Conservation (phyloP, 139 green algal genomes). For the Ulvella scutata region DNA sequence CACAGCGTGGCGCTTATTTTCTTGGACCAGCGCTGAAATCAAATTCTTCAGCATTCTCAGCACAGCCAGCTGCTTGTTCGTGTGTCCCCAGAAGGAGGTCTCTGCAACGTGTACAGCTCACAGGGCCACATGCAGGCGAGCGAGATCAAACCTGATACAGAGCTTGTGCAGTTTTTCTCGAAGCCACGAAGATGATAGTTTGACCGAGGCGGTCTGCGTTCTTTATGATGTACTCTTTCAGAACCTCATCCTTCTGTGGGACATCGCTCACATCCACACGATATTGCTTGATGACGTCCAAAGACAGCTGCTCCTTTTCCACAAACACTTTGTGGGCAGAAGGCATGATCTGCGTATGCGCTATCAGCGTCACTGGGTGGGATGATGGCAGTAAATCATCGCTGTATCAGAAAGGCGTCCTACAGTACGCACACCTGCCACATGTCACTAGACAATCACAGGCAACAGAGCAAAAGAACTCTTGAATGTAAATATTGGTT, state of each 20-base stretch:
- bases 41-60: too few relatives aligned
- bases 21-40: too few relatives aligned
- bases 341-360: neutral
- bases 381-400: too few relatives aligned
- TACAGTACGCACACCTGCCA: conserved; percentile 17
- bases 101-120: too few relatives aligned
- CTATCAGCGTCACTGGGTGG: too few relatives aligned
- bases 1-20: too few relatives aligned
- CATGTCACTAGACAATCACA: too few relatives aligned
- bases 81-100: too few relatives aligned
- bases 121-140: neutral
- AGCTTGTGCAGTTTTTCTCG: conserved; percentile 30
- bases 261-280: conserved; percentile 43
- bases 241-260: conserved; percentile 68
- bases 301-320: conserved; percentile 71
- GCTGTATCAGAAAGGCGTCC: neutral
- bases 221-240: conserved; percentile 84
- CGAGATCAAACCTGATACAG: conserved; percentile 14
- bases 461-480: too few relatives aligned
- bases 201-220: conserved; percentile 92
- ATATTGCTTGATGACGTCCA: conserved; percentile 98
- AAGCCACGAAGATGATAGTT: conserved; percentile 96
- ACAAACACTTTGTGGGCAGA: conserved; percentile 59
- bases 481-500: neutral
- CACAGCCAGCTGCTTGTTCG: too few relatives aligned